Percentiles rank a stretch among this genome's conserved stretches.
Evolutionary conservation across 2,329 filamentous ascomycete species (phyloP).

Genomic region (Corynespora cassiicola): DNA sequence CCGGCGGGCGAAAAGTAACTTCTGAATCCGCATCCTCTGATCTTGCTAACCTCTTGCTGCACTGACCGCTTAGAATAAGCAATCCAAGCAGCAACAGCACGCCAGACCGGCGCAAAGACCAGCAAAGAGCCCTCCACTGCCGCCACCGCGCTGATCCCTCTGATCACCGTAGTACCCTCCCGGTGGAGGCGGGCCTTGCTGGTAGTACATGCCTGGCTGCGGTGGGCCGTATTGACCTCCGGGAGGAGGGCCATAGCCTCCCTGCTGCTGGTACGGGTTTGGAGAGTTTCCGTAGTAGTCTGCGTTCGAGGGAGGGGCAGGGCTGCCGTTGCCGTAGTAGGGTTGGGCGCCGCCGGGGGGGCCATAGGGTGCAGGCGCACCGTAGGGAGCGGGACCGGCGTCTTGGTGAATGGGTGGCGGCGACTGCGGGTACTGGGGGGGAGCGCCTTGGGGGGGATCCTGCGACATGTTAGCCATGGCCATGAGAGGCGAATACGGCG

Average conservation of each 20-base stretch:
- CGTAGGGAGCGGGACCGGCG: slow-evolving; percentile 24
- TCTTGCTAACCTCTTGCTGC: not conserved
- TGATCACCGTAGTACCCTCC: slow-evolving; percentile 49
- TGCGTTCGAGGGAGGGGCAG: slow-evolving; percentile 13
- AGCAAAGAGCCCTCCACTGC: slow-evolving; percentile 48
- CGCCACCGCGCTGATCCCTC: slow-evolving; percentile 35
- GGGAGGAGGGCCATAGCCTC: slow-evolving; percentile 28
- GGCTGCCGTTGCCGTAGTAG: slow-evolving; percentile 16
- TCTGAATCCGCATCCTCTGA: slow-evolving; percentile 1
- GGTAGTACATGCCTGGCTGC: slow-evolving; percentile 44
- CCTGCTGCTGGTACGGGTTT: slow-evolving; percentile 21
- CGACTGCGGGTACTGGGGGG: slow-evolving; percentile 40
- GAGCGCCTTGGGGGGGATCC: slow-evolving; percentile 33
- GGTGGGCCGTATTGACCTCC: slow-evolving; percentile 38
- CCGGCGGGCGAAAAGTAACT: slow-evolving; percentile 14
- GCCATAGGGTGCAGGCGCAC: slow-evolving; percentile 23
- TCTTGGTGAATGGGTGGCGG: slow-evolving; percentile 41
- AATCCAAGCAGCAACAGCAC: slow-evolving; percentile 61
- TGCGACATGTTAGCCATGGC: slow-evolving; percentile 14
- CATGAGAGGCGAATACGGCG: slow-evolving; percentile 3
- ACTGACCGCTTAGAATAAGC: slow-evolving; percentile 50
- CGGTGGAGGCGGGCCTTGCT: slow-evolving; percentile 37
- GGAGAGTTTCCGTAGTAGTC: slow-evolving; percentile 24
- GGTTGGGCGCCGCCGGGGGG: slow-evolving; percentile 25
- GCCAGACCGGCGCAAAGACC: slow-evolving; percentile 54